Evolutionary conservation across 176 grass and related monocot species (phyloP), one percentile per base, ranked within the genome.

Genomic region (Oryza nivara): DNA sequence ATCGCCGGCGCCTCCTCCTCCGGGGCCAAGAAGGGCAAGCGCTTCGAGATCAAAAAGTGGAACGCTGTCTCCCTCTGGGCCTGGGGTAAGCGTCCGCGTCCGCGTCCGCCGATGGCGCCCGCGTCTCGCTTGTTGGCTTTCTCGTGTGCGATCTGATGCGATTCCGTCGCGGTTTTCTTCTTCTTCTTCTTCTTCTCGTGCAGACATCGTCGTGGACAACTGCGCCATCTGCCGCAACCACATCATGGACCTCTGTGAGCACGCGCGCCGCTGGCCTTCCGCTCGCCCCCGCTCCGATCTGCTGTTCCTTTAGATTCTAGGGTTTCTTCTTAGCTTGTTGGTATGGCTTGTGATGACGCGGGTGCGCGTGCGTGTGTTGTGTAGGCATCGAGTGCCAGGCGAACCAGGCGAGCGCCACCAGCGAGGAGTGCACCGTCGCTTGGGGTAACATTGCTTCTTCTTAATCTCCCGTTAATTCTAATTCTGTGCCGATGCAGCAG

Each of bases 231-330:
- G 96, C 87, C 89, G 96, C 48, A 98, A 98, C 81, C 96, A 98
- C 87, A 98, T 98, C 91, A 98, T 98, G 96, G 96, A 98, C 92
- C 96, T 99, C 60, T 96, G 93, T 99, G 87, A 92, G 93, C 78
- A 63, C 34, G 46, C 34, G 58, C 47, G 79, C 19, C 40, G 12
- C 40, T 22, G 54, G 54, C 54, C 15, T 11, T 7, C 30, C 4
- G 7, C 38, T 52, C 16, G 6, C 25, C 61, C 25, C 61, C 68
- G 52, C 23, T 52, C 87, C 83, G 69, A 69, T 76, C 51, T 12
- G 46, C 63, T 58, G 52, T 58, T 58, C 2, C 52, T 6, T 68
- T 61, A 23, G 20, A 26, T 78, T 84, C 8, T 83, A 79, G 60
- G 80, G 68, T 67, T 93, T 92, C 15, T 5, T 36, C 4, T 36